Conservation (phyloP, 1,284 basidiomycete genomes). For the Stereum hirsutum region DNA sequence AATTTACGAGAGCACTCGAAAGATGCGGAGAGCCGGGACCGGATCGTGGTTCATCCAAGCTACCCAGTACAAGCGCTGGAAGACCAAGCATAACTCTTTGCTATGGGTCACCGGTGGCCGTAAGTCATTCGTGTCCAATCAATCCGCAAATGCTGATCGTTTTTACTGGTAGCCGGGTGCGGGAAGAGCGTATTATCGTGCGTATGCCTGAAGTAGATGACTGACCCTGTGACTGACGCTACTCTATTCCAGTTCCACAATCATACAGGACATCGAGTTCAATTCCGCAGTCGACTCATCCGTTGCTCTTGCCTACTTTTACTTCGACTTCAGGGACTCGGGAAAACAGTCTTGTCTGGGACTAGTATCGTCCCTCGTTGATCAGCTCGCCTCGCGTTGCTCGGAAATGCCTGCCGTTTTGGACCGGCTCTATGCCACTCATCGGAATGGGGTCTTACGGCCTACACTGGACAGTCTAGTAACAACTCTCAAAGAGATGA, state of each 20-base stretch:
- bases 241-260: not conserved
- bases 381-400: not conserved
- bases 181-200: not conserved
- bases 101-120: too few relatives aligned
- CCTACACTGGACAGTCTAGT: not conserved
- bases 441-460: not conserved
- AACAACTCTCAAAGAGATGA: not conserved
- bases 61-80: too few relatives aligned
- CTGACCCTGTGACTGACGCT: too few relatives aligned
- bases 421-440: not conserved
- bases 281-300: not conserved
- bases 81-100: too few relatives aligned
- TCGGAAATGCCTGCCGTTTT: not conserved
- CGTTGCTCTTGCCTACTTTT: not conserved
- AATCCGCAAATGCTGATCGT: not conserved
- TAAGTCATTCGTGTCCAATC: too few relatives aligned
- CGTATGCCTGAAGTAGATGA: not conserved
- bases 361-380: not conserved
- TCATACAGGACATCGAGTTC: not conserved
- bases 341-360: not conserved
- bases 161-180: not conserved
- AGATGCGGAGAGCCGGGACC: too few relatives aligned
- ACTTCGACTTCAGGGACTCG: slow-evolving; percentile 2
- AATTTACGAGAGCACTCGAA: too few relatives aligned
- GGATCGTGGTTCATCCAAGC: too few relatives aligned